These are phyloP conservation scores for Kalmusia sp. DNA, from an alignment of 2,329 filamentous ascomycete genomes.

Conservation along the genomic window DNA sequence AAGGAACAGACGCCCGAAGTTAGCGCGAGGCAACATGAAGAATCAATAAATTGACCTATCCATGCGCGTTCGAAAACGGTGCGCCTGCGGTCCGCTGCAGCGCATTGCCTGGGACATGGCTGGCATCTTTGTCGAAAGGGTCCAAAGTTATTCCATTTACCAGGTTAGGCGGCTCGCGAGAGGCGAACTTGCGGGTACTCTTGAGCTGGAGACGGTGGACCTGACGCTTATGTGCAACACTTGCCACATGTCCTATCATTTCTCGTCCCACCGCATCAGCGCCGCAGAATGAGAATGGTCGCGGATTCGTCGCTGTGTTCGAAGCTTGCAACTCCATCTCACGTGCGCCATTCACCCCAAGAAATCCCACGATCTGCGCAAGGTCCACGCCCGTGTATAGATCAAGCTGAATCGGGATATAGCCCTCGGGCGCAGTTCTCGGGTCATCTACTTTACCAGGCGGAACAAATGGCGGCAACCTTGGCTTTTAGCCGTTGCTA, in stretches of 20 bases:
- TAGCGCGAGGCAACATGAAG: neutral
- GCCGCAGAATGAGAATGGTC: too few relatives aligned
- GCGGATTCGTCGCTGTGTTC: too few relatives aligned
- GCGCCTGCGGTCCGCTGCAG: neutral
- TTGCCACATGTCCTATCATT: too few relatives aligned
- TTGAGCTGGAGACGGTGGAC: too few relatives aligned
- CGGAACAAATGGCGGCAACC: conserved; percentile 9
- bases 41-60: neutral
- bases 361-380: conserved; percentile 8
- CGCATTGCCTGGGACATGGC: neutral
- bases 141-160: neutral
- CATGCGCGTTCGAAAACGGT: neutral
- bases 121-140: neutral
- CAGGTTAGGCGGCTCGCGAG: neutral
- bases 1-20: neutral
- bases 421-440: neutral
- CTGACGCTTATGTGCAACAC: too few relatives aligned
- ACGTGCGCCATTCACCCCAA: neutral
- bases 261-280: neutral
- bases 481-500: neutral
- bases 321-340: neutral
- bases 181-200: neutral
- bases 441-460: conserved; percentile 9
- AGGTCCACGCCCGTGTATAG: conserved; percentile 10
- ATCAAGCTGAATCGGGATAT: neutral